Evolutionary conservation across 257 asterid genomes (phyloP).

Genomic region (Voacanga thouarsii): DNA sequence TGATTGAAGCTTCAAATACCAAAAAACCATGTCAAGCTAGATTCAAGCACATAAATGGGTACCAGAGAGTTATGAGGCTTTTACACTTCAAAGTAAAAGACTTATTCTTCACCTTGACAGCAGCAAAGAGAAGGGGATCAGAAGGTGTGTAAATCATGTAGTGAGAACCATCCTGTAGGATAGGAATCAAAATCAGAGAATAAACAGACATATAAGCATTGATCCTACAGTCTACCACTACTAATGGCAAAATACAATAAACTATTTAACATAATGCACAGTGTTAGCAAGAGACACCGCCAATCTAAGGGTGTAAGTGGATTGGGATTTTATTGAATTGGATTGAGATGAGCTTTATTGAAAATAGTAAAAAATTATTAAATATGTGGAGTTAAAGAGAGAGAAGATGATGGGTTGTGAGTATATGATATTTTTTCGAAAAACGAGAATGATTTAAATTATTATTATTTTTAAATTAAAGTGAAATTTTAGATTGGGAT

Average conservation of each 20-base stretch:
- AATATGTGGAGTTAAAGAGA: no score
- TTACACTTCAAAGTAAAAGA: background rate
- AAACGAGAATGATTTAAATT: no score
- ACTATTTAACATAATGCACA: background rate
- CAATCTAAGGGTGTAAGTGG: no score
- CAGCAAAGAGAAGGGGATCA: conserved; percentile 94
- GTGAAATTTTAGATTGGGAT: no score
- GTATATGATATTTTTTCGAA: no score
- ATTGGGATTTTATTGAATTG: no score
- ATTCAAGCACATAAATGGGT: background rate
- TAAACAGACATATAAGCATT: conserved; percentile 3
- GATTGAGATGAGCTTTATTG: no score
- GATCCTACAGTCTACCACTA: background rate
- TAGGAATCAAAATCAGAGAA: conserved; percentile 25
- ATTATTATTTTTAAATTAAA: no score
- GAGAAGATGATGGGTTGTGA: no score
- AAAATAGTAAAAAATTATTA: no score
- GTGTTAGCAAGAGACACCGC: background rate
- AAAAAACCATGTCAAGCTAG: background rate
- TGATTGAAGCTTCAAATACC: background rate
- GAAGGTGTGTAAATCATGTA: conserved; percentile 98
- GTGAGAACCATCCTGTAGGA: conserved; percentile 92
- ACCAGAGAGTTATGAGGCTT: background rate
- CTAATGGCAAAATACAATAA: background rate
- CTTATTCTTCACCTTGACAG: conserved; percentile 58